Base-by-base conservation (phyloP, 106 monocot species). In the Dendrobium chrysotoxum region DNA sequence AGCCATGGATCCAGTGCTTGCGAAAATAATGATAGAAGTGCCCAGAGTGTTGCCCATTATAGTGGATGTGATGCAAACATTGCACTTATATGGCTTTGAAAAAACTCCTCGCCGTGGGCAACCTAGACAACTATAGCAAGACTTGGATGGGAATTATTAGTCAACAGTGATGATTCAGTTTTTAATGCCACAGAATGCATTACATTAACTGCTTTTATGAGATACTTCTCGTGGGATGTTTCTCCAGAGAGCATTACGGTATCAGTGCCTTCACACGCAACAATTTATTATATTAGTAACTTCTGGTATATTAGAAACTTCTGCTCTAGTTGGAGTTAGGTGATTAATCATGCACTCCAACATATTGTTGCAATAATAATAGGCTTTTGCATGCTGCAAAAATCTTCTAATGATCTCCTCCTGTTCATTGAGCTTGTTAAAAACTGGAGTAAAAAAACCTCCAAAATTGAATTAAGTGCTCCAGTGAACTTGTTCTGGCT, bases 281-380 rank as follows among this genome's bases (percentile, higher is more conserved):
- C 96, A 79, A 97, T 97, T 97, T 31, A 94, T 92, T 80, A 97
- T 97, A 73, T 97, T 35, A 35, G 35, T 35, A 35, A 35, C 35
- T 35, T 35, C 35, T 35, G 35, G 35, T 35, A 35, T 35, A 35
- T 35, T 94, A 85, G 96, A 97, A 57, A 97, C 94, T 85, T 97
- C 96, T 40, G 96, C 96, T 77, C 96, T 94, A 18, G 96, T 97
- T 67, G 96, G 96, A 79, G 96, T 94, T 66, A 94, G 96, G 85
- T 97, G 96, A 42, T 89, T 80, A 78, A 97, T 97, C 96, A 97
- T 97, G 89, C 96, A 94, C 53, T 97, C 93, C 67, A 97, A 76
- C 96, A 97, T 97, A 75, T 97, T 97, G 96, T 97, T 50, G 96
- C 96, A 18, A 97, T 94, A 65, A 97, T 97, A 10, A 94, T 94